Evolutionary conservation across 1,139 yeast species (phyloP), one percentile per base, ranked within the genome.

Genomic region (Taphrina betulina): DNA sequence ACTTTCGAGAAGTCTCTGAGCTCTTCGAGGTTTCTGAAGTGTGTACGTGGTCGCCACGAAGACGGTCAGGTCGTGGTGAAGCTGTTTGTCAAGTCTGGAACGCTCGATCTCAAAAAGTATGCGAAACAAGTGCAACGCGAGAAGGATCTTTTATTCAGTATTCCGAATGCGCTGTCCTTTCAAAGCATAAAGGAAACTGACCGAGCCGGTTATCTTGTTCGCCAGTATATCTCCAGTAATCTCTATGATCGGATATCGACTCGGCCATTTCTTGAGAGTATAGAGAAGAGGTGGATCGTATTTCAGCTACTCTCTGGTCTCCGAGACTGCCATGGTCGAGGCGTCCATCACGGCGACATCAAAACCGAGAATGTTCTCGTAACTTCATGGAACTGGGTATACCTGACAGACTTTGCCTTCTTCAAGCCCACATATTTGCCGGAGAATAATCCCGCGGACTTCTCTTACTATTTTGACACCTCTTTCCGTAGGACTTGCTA

Each of bases 401-500:
- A 84, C 62, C 67, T 94, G 14, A 74, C 88, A 1, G 99, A 94
- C 69, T 90, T 92, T 71, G 85, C 96, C 2, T 76, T 81, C 1
- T 80, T 79, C 67, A 94, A 94, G 68, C 99, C 99, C 0, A 82
- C 81, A 0, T 83, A 76, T 64, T 71, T 94, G 26, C 97, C 97
- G 0, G 96, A 87, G 63, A 95, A 89, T 64, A 92, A 94, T 66
- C 97, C 97, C 0, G 86, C 92, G n/a, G 92, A 85, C 63, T 92
- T 85, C 65, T 82, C 95, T 0, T 92, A 90, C 66, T 94, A 83
- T 68, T 94, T 89, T 67, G 97, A 92, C 70, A 85, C 92, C 2
- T 85, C 95, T 1, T 88, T 81, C 66, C 74, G 97, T 62, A 75
- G 96, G 64, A 79, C 82, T 2, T 92, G 98, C 69, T 92, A 90